Evolutionary conservation across 1,284 basidiomycete species (phyloP), one percentile per base, ranked within the genome.

Genomic region (Mycena sp.): DNA sequence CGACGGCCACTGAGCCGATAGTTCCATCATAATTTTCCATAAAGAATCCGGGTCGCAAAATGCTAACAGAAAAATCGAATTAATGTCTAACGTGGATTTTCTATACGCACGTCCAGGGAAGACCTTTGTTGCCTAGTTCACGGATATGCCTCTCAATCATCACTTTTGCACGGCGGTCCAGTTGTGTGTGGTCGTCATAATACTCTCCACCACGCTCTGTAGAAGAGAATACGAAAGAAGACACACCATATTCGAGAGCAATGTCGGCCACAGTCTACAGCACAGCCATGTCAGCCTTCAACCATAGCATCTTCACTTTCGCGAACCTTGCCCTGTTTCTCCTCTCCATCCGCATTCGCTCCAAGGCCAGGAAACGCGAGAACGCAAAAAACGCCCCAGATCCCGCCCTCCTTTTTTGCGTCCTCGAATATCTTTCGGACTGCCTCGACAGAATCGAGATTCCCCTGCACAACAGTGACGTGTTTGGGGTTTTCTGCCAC

Each of bases 241-340:
- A 67, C 19, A 80, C 78, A 6, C 69, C 69, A 56, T 71, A 79
- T 69, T 81, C 78, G 30, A 74, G 45, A 2, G 79, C 71, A 3
- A 80, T 35, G 55, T 79, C 76, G 4, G 76, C 78, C 10, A 80
- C 46, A 12, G 66, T 63, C 80, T 81, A 57, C 17, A 32, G 14
- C 30, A 28, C n/a, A 4, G 43, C 11, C 19, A 38, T 30, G 35
- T 26, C 40, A 14, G 45, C 23, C 41, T 25, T 19, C 30, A 28
- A 10, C 23, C 49, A 19, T n/a, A 55, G 12, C 21, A 59, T 48
- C 16, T 11, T 19, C 30, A 37, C 37, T 14, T 26, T 21, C 58
- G n/a, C n/a, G n/a, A n/a, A 79, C 80, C 71, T 77, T 80, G 17
- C 80, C 81, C 53, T 81, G 79, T 51, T 67, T 71, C 64, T 80